A percentile compares a stretch with the other conserved stretches of the same genome.
Conservation (phyloP, 2,329 filamentous ascomycete genomes). For the Colletotrichum musae region DNA sequence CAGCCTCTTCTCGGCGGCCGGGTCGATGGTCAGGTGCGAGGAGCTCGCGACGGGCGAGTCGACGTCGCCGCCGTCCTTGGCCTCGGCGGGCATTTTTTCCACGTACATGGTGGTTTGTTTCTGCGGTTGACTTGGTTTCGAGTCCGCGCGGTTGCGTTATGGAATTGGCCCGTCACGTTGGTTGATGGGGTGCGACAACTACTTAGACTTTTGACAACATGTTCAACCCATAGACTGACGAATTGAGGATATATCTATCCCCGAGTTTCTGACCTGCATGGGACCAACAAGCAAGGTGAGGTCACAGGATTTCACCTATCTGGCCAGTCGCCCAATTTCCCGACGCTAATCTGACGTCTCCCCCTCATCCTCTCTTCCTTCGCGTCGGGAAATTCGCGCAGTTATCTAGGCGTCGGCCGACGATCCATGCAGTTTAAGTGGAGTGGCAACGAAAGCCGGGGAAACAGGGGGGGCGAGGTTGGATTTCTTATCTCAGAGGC, state of each 20-base stretch:
- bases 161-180: neutral
- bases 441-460: constrained; percentile 19
- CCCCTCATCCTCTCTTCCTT: neutral
- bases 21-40: constrained; percentile 23
- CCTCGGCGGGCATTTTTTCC: constrained; percentile 31
- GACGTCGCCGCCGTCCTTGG: constrained; percentile 28
- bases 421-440: constrained; percentile 31
- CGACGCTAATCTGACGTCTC: constrained; percentile 13
- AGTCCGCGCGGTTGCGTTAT: too few species aligned
- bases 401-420: constrained; percentile 26
- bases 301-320: constrained; percentile 40
- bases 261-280: neutral
- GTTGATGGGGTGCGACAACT: neutral
- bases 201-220: neutral
- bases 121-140: too few species aligned
- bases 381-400: constrained; percentile 21
- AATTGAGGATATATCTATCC: constrained; percentile 29
- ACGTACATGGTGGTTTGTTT: constrained; percentile 4
- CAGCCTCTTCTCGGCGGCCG: constrained; percentile 38
- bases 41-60: constrained; percentile 26
- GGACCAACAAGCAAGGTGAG: constrained; percentile 16
- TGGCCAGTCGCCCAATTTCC: constrained; percentile 13
- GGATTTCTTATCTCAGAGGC: constrained; percentile 33
- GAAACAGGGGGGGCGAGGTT: neutral
- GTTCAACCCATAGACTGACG: too few species aligned